phyloP scores from a whole-genome alignment of 164 flowering plant genomes.

The Vitis rupestris region DNA sequence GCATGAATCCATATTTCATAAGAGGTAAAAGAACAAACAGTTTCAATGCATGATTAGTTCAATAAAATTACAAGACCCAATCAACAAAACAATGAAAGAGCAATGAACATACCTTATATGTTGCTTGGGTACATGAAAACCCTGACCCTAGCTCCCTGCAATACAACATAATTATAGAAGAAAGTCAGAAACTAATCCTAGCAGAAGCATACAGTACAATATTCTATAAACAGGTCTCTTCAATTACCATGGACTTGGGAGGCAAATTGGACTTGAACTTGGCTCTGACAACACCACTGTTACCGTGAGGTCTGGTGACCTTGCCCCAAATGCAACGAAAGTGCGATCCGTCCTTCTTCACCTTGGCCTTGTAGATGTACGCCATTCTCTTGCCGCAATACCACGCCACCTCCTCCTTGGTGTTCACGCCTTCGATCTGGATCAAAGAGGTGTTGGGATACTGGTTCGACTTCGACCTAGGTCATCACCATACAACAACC shows the following conservation, averaged over 20 bases:
- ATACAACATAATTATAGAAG: not conserved
- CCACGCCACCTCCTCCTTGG: conserved; percentile 63
- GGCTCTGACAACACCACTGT: conserved; percentile 70
- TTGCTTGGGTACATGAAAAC: conserved; percentile 91
- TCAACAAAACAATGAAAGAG: no score
- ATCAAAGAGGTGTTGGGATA: conserved; percentile 60
- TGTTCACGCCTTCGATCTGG: conserved; percentile 67
- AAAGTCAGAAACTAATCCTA: conserved; percentile 1
- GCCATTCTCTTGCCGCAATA: conserved; percentile 61
- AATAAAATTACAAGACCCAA: no score
- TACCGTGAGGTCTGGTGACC: conserved; percentile 64
- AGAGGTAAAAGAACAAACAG: no score
- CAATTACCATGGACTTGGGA: conserved; percentile 59
- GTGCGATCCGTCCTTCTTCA: conserved; percentile 55
- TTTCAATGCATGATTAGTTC: not conserved
- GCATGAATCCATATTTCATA: no score
- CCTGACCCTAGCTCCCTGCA: conserved; percentile 67
- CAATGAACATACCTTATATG: conserved; percentile 46
- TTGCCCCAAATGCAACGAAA: conserved; percentile 72
- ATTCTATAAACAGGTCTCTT: not conserved
- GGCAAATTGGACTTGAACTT: conserved; percentile 64
- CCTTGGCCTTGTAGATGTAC: conserved; percentile 62
- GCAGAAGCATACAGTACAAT: not conserved
- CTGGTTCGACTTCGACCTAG: conserved; percentile 67
- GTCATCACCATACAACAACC: not conserved